phyloP scores from a whole-genome alignment of 1,139 yeast genomes.

The Taphrina populina region DNA sequence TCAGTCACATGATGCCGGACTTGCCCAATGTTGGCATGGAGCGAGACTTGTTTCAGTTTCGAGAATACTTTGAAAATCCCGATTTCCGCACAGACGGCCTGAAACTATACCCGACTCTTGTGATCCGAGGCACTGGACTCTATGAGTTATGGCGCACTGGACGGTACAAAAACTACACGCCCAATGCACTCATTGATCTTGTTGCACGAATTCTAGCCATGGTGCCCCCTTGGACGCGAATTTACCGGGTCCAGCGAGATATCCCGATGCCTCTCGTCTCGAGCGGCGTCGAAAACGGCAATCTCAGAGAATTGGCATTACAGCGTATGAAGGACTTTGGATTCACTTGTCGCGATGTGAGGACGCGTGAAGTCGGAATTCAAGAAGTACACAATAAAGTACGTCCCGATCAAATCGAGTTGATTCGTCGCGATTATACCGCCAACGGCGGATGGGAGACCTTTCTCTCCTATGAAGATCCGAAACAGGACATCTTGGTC shows the following conservation, averaged over 20 bases:
- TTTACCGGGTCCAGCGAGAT: constrained; percentile 96
- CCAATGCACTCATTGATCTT: constrained; percentile 87
- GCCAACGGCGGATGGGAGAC: constrained; percentile 99
- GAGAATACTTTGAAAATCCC: constrained; percentile 95
- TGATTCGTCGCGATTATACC: constrained; percentile 89
- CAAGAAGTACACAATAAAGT: constrained; percentile 98
- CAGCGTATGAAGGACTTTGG: constrained; percentile 99
- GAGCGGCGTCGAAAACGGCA: constrained; percentile 97
- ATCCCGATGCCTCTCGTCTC: constrained; percentile 99
- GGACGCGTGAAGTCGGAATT: constrained; percentile 97
- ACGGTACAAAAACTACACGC: constrained; percentile 87
- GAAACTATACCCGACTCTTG: constrained; percentile 91
- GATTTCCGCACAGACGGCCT: constrained; percentile 96
- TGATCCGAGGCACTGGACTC: constrained; percentile 94
- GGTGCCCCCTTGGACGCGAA: constrained; percentile 99
- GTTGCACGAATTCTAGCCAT: constrained; percentile 93
- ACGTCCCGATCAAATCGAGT: constrained; percentile 94
- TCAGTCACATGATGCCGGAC: constrained; percentile 99
- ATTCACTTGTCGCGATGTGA: constrained; percentile 91
- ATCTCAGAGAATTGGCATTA: constrained; percentile 86
- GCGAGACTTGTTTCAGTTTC: constrained; percentile 91
- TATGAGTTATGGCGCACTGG: constrained; percentile 98
- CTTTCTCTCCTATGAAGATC: constrained; percentile 92
- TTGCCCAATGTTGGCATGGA: constrained; percentile 98
- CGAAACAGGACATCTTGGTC: constrained; percentile 90